phyloP scores from a whole-genome alignment of 352 stramenopile genomes.

The Phytophthora litchii region DNA sequence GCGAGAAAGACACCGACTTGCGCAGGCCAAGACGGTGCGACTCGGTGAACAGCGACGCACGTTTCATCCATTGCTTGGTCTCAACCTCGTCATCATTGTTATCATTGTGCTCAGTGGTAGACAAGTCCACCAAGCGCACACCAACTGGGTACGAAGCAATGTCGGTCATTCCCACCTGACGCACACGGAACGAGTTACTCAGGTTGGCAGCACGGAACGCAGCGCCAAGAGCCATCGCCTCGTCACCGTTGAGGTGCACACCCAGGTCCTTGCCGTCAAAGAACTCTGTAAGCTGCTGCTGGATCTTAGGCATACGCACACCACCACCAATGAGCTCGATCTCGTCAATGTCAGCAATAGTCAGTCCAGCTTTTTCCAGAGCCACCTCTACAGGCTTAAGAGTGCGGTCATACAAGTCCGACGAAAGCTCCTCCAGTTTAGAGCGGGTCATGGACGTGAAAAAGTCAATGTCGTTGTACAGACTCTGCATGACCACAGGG shows the following conservation, averaged over 20 bases:
- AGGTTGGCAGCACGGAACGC: slow-evolving; percentile 97
- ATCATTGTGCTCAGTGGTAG: slow-evolving; percentile 51
- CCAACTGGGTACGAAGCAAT: slow-evolving; percentile 90
- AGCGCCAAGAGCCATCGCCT: slow-evolving; percentile 96
- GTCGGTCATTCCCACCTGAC: slow-evolving; percentile 95
- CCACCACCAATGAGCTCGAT: slow-evolving; percentile 98
- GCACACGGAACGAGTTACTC: slow-evolving; percentile 95
- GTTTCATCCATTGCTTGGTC: slow-evolving; percentile 90
- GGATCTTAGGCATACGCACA: slow-evolving; percentile 95
- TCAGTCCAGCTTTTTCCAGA: slow-evolving; percentile 91
- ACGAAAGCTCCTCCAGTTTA: slow-evolving; percentile 93
- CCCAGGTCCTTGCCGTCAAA: slow-evolving; percentile 89
- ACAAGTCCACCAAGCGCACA: slow-evolving; percentile 85
- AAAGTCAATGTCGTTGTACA: slow-evolving; percentile 96
- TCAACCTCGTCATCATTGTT: slow-evolving; percentile 58
- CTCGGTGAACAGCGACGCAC: slow-evolving; percentile 91
- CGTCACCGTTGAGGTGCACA: slow-evolving; percentile 98
- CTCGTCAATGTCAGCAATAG: slow-evolving; percentile 91
- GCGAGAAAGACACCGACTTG: slow-evolving; percentile 96
- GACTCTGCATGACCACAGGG: slow-evolving; percentile 93
- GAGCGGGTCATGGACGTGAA: slow-evolving; percentile 89
- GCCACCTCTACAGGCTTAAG: slow-evolving; percentile 87
- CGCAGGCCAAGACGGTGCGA: slow-evolving; percentile 86
- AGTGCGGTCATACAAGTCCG: slow-evolving; percentile 88
- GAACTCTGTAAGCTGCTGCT: slow-evolving; percentile 85